Base-by-base conservation (phyloP, 768 basidiomycete species). In the Leccinum boreale region DNA sequence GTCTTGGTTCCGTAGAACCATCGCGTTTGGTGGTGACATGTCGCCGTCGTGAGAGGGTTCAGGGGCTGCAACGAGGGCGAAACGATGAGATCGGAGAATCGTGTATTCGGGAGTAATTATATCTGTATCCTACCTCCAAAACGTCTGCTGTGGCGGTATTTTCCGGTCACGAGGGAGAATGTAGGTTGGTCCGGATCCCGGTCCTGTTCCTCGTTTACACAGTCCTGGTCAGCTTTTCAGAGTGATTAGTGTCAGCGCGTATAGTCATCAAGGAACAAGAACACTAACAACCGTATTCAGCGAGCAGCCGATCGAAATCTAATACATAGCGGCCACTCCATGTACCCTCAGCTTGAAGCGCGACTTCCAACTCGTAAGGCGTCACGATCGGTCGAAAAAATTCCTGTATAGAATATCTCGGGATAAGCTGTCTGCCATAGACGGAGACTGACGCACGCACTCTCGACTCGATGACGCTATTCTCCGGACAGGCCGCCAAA, bases 401-500 rank as follows among this genome's bases (percentile, higher is more conserved):
- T 10, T 98, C 95, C 90, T 97, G 53, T n/a, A 47, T 9, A 5
- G 7, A 3, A 11, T 36, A 14, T 46, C 15, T 44, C 50, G 7
- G 23, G 46, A 39, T 5, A n/a, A 52, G n/a, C 8, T 8, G 10
- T 39, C 45, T 19, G 17, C 12, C 17, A 24, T n/a, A 1, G 3
- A 17, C 24, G 46, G 15, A 23, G 15, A 15, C 46, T 3, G 19
- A 39, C 3, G 3, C 5, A 64, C 71, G 6, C 44, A 81, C 87
- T 75, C 89, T 89, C 4, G 85, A 79, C 21, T 91, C 89, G 35
- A 89, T 78, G 24, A 98, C 68, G 53, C 89, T 91, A 64, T 96
- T 96, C 70, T 99, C 95, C 0, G 89, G 89, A 72, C 97, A 99
- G 3, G 95, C 95, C 4, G 97, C 91, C 57, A 97, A 79, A 17